These are phyloP conservation scores for Dactylorhiza incarnata DNA, from an alignment of 106 monocot genomes.

Conservation along the genomic window DNA sequence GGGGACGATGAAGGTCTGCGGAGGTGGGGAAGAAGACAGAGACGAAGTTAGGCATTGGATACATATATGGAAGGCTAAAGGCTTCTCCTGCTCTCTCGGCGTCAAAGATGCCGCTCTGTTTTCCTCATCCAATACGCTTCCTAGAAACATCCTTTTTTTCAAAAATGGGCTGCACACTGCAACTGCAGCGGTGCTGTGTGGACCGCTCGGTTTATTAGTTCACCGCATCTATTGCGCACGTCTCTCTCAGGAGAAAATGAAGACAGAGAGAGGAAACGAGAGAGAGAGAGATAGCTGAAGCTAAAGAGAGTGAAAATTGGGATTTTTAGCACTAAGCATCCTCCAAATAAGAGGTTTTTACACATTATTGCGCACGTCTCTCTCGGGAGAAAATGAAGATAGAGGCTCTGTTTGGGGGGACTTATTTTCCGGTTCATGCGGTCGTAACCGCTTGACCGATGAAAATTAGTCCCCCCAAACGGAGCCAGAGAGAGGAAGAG, in stretches of 20 bases:
- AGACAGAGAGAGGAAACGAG: not conserved
- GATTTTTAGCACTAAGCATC: too few relatives aligned
- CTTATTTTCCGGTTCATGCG: too few relatives aligned
- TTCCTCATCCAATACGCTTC: conserved; percentile 3
- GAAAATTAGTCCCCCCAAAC: too few relatives aligned
- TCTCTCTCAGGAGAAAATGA: conserved; percentile 2
- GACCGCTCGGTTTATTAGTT: not conserved
- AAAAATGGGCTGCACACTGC: not conserved
- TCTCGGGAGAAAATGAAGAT: not conserved
- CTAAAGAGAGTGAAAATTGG: too few relatives aligned
- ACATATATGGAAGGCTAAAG: not conserved
- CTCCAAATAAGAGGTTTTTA: too few relatives aligned
- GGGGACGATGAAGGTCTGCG: not conserved
- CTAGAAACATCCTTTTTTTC: conserved; percentile 2
- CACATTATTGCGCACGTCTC: not conserved
- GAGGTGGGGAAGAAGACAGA: not conserved
- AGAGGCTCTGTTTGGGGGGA: too few relatives aligned
- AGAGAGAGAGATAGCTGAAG: too few relatives aligned
- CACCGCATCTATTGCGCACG: not conserved
- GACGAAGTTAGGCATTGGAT: too few relatives aligned
- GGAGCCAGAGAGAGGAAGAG: not conserved
- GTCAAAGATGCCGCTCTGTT: not conserved
- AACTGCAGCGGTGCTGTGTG: not conserved
- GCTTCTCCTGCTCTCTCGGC: not conserved
- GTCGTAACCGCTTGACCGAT: too few relatives aligned